Evolutionary conservation across 208 protist genomes (phyloP).

Genomic region (Vickermania ingenoplastis): DNA sequence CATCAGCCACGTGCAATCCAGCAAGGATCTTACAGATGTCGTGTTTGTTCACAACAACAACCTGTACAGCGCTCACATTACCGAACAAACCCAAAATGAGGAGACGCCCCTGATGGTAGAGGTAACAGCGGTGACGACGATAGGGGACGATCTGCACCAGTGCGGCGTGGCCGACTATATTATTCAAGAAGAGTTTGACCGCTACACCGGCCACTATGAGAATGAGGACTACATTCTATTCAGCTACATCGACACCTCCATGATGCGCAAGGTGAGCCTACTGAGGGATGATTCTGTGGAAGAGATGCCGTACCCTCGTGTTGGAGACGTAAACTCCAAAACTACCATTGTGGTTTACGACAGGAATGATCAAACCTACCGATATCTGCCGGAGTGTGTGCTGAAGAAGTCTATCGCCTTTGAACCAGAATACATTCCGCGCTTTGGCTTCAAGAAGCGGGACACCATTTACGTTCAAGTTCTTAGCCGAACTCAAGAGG

Average conservation of each 20-base stretch:
- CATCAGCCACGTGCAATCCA: conserved; percentile 3
- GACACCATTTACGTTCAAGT: conserved; percentile 55
- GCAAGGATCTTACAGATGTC: conserved; percentile 12
- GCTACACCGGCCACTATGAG: conserved; percentile 80
- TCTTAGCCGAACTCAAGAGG: conserved; percentile 59
- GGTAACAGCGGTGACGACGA: conserved; percentile 50
- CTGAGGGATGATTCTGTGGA: conserved; percentile 29
- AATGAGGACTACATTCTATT: conserved; percentile 58
- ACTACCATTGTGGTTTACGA: conserved; percentile 57
- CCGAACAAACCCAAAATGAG: conserved; percentile 11
- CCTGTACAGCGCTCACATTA: conserved; percentile 50
- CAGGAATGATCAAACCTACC: conserved; percentile 12
- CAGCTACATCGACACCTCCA: conserved; percentile 67
- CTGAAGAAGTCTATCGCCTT: conserved; percentile 14
- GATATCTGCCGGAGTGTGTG: conserved; percentile 26
- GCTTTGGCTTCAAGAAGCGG: conserved; percentile 69
- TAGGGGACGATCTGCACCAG: conserved; percentile 50
- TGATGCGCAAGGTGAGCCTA: conserved; percentile 47
- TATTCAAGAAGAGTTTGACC: conserved; percentile 88
- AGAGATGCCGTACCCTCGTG: conserved; percentile 68
- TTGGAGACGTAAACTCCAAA: conserved; percentile 64
- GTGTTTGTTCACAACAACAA: conserved; percentile 72
- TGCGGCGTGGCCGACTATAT: conserved; percentile 85
- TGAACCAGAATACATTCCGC: conserved; percentile 73
- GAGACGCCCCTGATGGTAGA: conserved; percentile 17